Base-by-base conservation (phyloP, 768 basidiomycete genomes). In the Termitomyces sp. region DNA sequence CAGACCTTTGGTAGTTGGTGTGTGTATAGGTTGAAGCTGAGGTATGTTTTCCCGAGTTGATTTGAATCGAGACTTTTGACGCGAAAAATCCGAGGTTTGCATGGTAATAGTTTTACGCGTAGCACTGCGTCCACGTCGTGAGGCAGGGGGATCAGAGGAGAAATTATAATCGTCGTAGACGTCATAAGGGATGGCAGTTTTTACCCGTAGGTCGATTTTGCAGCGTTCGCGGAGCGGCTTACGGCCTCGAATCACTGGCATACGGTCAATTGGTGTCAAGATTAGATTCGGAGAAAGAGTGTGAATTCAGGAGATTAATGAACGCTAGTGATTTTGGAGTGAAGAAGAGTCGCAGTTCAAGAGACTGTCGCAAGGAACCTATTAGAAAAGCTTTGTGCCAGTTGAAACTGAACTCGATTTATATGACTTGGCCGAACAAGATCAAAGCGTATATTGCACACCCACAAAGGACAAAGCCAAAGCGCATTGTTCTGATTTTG, bases 191-290 rank as follows among this genome's bases (percentile, higher is more conserved):
- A 65, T 64, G 47, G 58, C 47, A 0, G 68, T 67, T 40, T 59
- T 57, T 45, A 69, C 64, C 16, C 59, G 53, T 32, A 69, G 56
- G 16, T 60, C 47, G 50, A 68, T 57, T 45, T 66, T 65, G 58
- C 65, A 63, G 47, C 66, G 68, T 43, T 68, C 65, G n/a, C 65
- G 65, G 49, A 69, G 64, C 8, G 68, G 61, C 52, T 65, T 57
- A 49, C 58, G 61, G 32, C 24, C 24, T 32, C 44, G 43, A 38
- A 61, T 54, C 9, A 58, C 61, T 40, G 66, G 66, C 67, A 67
- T 68, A 24, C 20, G 26, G 18, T 6, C 6, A 7, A 52, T 28
- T 28, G 13, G 38, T 51, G 22, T 24, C 1, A 51, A 10, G 22
- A 26, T 24, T 36, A 9, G 16, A 35, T 16, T 1, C 4, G 33